Base-by-base conservation (phyloP, 331 rosid species). In the Phaseolus coccineus region DNA sequence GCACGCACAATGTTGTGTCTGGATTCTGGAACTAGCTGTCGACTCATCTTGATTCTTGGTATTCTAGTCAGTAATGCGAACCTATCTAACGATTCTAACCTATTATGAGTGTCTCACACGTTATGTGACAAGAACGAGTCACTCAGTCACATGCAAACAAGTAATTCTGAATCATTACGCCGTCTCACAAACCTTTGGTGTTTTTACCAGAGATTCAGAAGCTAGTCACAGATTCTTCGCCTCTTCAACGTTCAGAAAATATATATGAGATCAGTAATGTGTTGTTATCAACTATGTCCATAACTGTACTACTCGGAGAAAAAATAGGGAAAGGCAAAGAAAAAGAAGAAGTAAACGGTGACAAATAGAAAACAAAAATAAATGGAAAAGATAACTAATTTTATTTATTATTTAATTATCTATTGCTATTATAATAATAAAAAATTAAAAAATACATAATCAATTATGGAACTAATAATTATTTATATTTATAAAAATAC, bases 41-140 rank as follows among this genome's bases (percentile, higher is more conserved):
- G 40, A 69, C 50, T 56, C 69, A 44, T 57, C 62, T 78, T 69
- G 19, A 74, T 57, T 28, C 59, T 75, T 15, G 69, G 69, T 57
- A 74, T 59, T n/a, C 19, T 51, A 65, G 69, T 62, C 30, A 52
- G 22, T 66, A 63, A 4, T 62, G 71, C 12, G 62, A 61, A 28
- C 70, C 50, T 75, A 52, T 25, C 56, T 68, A 68, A 68, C 39
- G 56, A 25, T 55, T 67, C 42, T 61, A 61, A 30, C 22, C 67
- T 13, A 24, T 56, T 22, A 73, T 44, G 57, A 46, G 70, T 59
- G 53, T 27, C 56, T 40, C 68, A 67, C 47, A 42, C 51, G 67
- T 55, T 55, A 69, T 15, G 30, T 58, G 31, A 70, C 83, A 24
- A 70, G 71, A 70, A 47, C 73, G 33, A 62, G 39, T 71, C 55